Base-by-base conservation (phyloP, 2,329 filamentous ascomycete species). In the Curvularia sp. region DNA sequence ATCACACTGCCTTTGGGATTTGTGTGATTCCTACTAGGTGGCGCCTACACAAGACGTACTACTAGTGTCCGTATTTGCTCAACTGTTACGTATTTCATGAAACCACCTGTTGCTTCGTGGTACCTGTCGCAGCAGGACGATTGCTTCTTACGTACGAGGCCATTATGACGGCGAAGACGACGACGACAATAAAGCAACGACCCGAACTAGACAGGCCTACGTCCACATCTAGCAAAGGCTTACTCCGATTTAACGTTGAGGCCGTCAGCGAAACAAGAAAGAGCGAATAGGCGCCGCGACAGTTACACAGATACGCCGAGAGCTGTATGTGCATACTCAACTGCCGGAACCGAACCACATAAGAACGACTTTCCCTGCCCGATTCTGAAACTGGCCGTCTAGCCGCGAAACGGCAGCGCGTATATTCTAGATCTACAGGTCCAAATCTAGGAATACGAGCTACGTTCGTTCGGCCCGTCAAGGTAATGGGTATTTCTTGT, bases 191-290 rank as follows among this genome's bases (percentile, higher is more conserved):
- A 21, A 42, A n/a, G 39, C 19, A 25, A 25, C 12, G 12, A 8
- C 1, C 15, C 25, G 12, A 13, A 1, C 13, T 23, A 9, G 19
- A 41, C 10, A 7, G 5, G 15, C 18, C 19, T 41, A 5, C 39
- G 13, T 21, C n/a, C 41, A n/a, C 12, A 13, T 21, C 23, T 27
- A n/a, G n/a, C 25, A 27, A 12, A 30, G 13, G 15, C 15, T 27
- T 9, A 27, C 9, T 18, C 15, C 13, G 18, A 21, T 23, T 27
- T 27, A 21, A 18, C 25, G 25, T 10, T 13, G 7, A n/a, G n/a
- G 18, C n/a, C 43, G 10, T 39, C 32, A 12, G n/a, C 47, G 47
- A 49, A 49, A 49, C 47, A 39, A 49, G 32, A 49, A 39, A 27
- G 47, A 38, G 34, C 47, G 34, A 49, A 36, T 28, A 39, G 32